Conservation (phyloP, 768 basidiomycete genomes). For the Mycena vulgaris region DNA sequence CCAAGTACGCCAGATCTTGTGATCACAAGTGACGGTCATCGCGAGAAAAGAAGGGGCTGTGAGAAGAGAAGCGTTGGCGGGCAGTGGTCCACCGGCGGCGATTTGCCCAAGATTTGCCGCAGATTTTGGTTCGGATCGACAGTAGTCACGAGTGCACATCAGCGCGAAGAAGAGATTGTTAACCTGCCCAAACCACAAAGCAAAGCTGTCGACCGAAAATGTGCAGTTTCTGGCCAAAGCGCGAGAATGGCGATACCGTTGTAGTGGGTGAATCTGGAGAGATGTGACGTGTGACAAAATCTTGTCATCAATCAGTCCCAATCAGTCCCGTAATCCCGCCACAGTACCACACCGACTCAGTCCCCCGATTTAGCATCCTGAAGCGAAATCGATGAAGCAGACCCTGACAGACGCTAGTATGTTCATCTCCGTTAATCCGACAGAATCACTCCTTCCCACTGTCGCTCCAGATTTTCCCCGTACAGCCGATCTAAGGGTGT, state of each 20-base stretch:
- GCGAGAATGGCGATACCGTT: not conserved
- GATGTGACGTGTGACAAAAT: constrained; percentile 3
- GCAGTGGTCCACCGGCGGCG: no score
- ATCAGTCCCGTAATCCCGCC: constrained; percentile 5
- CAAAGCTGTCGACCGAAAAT: not conserved
- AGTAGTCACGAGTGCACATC: no score
- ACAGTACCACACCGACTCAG: not conserved
- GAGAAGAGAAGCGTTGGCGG: no score
- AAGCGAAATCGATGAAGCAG: constrained; percentile 66
- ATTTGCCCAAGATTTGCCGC: no score
- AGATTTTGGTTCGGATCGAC: no score
- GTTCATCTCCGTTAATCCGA: constrained; percentile 10
- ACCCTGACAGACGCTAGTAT: constrained; percentile 76
- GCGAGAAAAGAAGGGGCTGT: not conserved
- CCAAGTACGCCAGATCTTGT: not conserved
- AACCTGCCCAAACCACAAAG: no score
- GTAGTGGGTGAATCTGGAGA: not conserved
- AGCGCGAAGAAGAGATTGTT: no score
- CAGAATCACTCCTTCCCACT: constrained; percentile 16
- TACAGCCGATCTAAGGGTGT: constrained; percentile 80
- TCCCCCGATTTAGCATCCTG: constrained; percentile 19
- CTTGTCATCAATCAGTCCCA: constrained; percentile 6
- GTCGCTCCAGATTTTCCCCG: constrained; percentile 77
- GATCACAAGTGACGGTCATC: not conserved
- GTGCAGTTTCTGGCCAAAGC: not conserved